phyloP scores from a whole-genome alignment of 192 early-diverging fungal genomes.

The Mortierella alpina region DNA sequence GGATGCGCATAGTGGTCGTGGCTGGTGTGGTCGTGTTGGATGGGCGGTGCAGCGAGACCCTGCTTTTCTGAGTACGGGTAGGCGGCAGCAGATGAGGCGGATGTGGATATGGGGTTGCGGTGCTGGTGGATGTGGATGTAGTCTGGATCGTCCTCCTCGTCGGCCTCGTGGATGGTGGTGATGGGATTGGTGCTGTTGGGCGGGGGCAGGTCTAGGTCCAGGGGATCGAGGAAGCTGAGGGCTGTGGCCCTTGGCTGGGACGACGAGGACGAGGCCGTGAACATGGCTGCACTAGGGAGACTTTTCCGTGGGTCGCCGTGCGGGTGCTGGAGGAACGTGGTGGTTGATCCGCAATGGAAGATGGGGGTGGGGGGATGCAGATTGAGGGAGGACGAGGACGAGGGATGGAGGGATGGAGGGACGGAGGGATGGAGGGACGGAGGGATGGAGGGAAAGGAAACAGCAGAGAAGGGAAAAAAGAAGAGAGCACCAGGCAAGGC shows the following conservation, averaged over 20 bases:
- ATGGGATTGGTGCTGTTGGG: conserved; percentile 29
- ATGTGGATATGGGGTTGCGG: background rate
- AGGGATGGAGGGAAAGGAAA: too few relatives aligned
- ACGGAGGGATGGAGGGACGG: too few relatives aligned
- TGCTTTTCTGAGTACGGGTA: conserved; percentile 17
- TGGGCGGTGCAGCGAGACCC: background rate
- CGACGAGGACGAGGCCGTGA: conserved; percentile 17
- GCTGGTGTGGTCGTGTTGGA: background rate
- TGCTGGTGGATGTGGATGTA: conserved; percentile 30
- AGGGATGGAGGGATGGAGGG: too few relatives aligned
- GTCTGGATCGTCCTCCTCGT: conserved; percentile 41
- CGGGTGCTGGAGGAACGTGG: too few relatives aligned
- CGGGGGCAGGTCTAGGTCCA: conserved; percentile 50
- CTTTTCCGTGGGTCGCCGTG: too few relatives aligned
- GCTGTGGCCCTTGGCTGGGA: conserved; percentile 25
- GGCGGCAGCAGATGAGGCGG: background rate
- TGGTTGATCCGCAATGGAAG: too few relatives aligned
- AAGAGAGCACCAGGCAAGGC: too few relatives aligned
- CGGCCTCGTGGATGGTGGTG: conserved; percentile 48
- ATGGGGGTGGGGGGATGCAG: too few relatives aligned
- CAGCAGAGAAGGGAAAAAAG: too few relatives aligned
- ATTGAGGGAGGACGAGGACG: too few relatives aligned
- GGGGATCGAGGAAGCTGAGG: conserved; percentile 38
- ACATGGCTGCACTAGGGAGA: too few relatives aligned
- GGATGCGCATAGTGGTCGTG: background rate